Percentiles rank a stretch among this genome's conserved stretches.
Evolutionary conservation across 352 stramenopile genomes (phyloP).

Genomic region (Globisporangium parvum): DNA sequence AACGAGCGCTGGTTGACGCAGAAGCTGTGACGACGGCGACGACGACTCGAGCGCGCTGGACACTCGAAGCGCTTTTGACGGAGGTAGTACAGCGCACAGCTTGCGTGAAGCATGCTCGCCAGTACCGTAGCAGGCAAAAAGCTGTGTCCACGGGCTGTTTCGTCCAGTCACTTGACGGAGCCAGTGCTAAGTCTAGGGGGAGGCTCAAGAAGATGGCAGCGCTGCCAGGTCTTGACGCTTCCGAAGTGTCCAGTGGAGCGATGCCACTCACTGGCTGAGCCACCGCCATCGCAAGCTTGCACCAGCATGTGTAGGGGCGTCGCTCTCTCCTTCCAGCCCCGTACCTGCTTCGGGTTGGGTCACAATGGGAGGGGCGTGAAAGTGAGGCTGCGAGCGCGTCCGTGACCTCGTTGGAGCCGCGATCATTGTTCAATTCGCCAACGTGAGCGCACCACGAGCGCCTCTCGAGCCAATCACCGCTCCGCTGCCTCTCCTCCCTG

Average conservation of each 20-base stretch:
- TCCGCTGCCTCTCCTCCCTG: not conserved
- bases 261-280: conserved; percentile 3
- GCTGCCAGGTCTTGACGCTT: conserved; percentile 1
- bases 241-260: not conserved
- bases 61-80: not conserved
- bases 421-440: conserved; percentile 1
- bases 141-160: not conserved
- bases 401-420: not conserved
- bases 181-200: not conserved
- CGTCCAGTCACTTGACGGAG: not conserved
- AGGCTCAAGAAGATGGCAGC: not conserved
- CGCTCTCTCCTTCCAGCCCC: not conserved
- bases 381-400: not conserved
- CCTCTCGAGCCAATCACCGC: not conserved
- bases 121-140: not conserved
- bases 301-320: not conserved
- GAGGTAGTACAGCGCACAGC: not conserved
- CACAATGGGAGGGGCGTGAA: not conserved
- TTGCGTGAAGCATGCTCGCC: not conserved
- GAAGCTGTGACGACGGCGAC: not conserved
- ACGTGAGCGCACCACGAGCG: not conserved
- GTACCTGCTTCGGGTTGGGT: not conserved
- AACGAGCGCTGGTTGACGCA: not conserved
- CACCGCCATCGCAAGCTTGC: not conserved
- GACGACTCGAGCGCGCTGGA: not conserved